Evolutionary conservation across 768 basidiomycete species (phyloP), one percentile per base, ranked within the genome.

Genomic region (Suillus hirtellus): DNA sequence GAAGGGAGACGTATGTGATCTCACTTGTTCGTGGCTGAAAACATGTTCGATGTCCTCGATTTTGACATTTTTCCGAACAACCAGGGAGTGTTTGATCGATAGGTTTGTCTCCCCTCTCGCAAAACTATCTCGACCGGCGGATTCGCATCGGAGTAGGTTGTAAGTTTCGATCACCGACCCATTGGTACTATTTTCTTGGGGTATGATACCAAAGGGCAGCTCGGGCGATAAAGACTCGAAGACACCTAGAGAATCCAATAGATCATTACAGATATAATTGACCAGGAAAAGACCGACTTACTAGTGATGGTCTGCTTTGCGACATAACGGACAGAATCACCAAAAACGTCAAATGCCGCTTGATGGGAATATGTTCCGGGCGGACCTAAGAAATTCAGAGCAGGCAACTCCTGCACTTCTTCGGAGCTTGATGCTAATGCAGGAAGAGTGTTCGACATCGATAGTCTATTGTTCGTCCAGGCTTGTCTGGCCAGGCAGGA

Each of bases 21-120:
- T 52, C 61, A 91, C 92, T 79, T 93, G 92, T 70, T 93, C 92
- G 65, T 94, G 92, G 75, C 92, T 93, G 67, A 91, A 69, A 17
- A 94, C 79, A 61, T 73, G 78, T 63, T 80, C 78, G 34, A 93
- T 81, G 47, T 89, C 79, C 49, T 80, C 72, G 10, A 86, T 65
- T 63, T 81, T 78, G 37, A 85, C 82, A 9, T 90, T 91, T 53
- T 75, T 74, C 58, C 82, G 83, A n/a, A 81, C 84, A 12, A 92
- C 74, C 54, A 94, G 79, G 74, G 87, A 89, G 67, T 94, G 92
- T 59, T 86, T 80, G 12, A 94, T 81, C 58, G 80, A 77, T 12
- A 92, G 75, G 9, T 81, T 80, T 24, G 85, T 78, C 68, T 85
- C 85, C 15, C 89, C 90, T 61, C 82, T 77, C 44, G 93, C 77